phyloP scores from a whole-genome alignment of 768 basidiomycete genomes.

The Xerocomellus intermedius region DNA sequence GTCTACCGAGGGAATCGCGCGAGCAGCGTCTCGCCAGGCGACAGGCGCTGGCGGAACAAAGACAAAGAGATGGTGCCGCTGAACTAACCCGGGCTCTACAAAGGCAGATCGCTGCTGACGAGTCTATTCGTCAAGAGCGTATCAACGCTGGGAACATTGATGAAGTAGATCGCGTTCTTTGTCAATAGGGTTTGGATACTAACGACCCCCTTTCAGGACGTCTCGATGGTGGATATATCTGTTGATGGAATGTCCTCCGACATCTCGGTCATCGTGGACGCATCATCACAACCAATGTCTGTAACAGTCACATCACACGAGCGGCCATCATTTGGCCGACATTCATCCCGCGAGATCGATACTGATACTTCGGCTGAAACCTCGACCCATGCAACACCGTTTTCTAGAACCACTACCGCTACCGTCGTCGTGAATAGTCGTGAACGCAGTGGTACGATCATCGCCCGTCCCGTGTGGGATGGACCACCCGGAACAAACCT shows the following conservation, averaged over 20 bases:
- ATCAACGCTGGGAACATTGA: constrained; percentile 5
- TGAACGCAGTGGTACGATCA: constrained; percentile 74
- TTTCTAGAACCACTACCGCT: constrained; percentile 58
- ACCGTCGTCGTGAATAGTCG: constrained; percentile 57
- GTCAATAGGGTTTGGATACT: constrained; percentile 1
- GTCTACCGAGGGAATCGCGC: constrained; percentile 68
- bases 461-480: constrained; percentile 66
- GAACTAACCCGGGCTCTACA: constrained; percentile 59
- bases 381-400: constrained; percentile 59
- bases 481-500: constrained; percentile 24
- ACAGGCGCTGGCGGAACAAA: constrained; percentile 51
- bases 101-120: constrained; percentile 43
- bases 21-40: constrained; percentile 69
- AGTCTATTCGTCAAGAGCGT: constrained; percentile 21
- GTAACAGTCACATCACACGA: constrained; percentile 21
- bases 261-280: constrained; percentile 22
- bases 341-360: constrained; percentile 45
- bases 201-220: constrained; percentile 27
- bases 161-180: constrained; percentile 25
- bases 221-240: constrained; percentile 32
- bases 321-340: constrained; percentile 19
- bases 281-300: constrained; percentile 16
- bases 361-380: constrained; percentile 62
- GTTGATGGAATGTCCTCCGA: constrained; percentile 18
- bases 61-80: constrained; percentile 54